phyloP scores from a whole-genome alignment of 441 rosid genomes.

The Rhodomyrtus psidioides region DNA sequence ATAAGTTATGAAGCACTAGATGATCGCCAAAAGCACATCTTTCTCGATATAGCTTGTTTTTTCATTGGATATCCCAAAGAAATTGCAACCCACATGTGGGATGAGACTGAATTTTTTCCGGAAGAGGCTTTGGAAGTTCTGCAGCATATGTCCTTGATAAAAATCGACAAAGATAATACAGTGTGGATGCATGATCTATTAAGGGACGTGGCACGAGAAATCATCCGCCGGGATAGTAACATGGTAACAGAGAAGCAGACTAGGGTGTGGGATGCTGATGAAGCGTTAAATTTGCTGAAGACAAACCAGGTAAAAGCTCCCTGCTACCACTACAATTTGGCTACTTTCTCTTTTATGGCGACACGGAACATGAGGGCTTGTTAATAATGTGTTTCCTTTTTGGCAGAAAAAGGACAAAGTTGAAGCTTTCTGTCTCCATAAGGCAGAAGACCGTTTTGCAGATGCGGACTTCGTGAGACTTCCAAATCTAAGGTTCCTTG shows the following conservation, averaged over 20 bases:
- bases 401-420: background rate
- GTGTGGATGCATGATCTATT: background rate
- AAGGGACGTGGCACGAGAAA: background rate
- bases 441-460: rapidly evolving
- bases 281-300: rapidly evolving
- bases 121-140: background rate
- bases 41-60: too few species aligned
- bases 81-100: background rate
- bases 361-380: rapidly evolving
- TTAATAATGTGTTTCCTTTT: too few species aligned
- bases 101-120: background rate
- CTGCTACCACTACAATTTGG: background rate
- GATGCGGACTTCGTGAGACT: rapidly evolving
- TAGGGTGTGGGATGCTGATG: rapidly evolving
- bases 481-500: background rate
- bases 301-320: background rate
- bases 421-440: background rate
- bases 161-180: rapidly evolving
- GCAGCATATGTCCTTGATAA: background rate
- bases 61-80: background rate
- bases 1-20: too few species aligned
- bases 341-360: background rate
- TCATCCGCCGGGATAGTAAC: background rate
- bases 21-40: too few species aligned
- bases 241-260: background rate